These are phyloP conservation scores for Wallacemonas sp. DNA, from an alignment of 208 protist species.

Conservation along the genomic window DNA sequence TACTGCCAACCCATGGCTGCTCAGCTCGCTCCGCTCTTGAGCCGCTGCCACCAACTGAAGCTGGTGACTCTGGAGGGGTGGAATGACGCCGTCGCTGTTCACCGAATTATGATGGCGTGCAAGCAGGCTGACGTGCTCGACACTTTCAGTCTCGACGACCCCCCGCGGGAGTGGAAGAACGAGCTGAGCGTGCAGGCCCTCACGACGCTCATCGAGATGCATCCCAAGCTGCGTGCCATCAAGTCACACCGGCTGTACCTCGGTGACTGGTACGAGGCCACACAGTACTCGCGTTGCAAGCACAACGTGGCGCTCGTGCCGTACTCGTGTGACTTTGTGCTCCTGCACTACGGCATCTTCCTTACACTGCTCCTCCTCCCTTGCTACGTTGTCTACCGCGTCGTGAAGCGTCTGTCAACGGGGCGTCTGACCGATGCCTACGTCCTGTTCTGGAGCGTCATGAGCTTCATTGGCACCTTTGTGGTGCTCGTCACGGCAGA, in stretches of 20 bases:
- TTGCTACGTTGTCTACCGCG: conserved; percentile 47
- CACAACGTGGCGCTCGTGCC: conserved; percentile 87
- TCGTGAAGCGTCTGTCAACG: conserved; percentile 26
- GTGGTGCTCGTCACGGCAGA: conserved; percentile 39
- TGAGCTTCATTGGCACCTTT: conserved; percentile 55
- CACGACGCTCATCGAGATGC: conserved; percentile 89
- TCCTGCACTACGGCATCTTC: conserved; percentile 70
- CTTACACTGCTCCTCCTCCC: conserved; percentile 54
- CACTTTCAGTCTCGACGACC: conserved; percentile 74
- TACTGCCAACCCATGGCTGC: conserved; percentile 81
- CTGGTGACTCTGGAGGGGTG: conserved; percentile 83
- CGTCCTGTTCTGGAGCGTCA: conserved; percentile 72
- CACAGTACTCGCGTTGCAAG: conserved; percentile 83
- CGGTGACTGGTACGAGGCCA: conserved; percentile 81
- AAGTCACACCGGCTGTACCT: conserved; percentile 77
- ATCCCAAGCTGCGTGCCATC: conserved; percentile 78
- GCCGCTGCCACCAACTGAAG: conserved; percentile 59
- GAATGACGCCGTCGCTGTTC: conserved; percentile 85
- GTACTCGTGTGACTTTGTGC: conserved; percentile 75
- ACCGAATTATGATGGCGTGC: conserved; percentile 86
- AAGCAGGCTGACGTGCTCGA: conserved; percentile 82
- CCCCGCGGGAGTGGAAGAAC: conserved; percentile 77
- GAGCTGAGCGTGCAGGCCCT: conserved; percentile 88
- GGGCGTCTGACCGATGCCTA: conserved; percentile 42
- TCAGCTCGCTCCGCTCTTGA: conserved; percentile 63